Percentiles rank a stretch among this genome's conserved stretches.
Conservation (phyloP, 2,329 filamentous ascomycete species). For the Didymella arachidicola region DNA sequence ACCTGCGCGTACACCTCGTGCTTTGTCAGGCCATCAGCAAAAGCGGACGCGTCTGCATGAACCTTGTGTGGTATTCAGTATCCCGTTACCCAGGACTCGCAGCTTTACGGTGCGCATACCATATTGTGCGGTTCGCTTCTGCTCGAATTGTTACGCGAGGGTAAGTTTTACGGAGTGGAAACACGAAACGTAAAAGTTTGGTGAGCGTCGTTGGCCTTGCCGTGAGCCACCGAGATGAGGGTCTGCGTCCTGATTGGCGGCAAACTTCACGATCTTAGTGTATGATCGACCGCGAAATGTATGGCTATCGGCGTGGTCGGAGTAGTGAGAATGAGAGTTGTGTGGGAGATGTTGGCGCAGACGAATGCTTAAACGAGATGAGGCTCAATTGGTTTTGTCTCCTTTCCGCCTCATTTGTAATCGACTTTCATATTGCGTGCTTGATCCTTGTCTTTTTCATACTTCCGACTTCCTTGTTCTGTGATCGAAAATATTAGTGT, state of each 20-base stretch:
- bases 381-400: constrained; percentile 3
- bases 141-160: constrained; percentile 9
- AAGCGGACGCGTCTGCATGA: constrained; percentile 81
- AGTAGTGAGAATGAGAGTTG: neutral
- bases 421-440: constrained; percentile 14
- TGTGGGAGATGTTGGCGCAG: neutral
- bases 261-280: constrained; percentile 1
- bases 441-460: constrained; percentile 6
- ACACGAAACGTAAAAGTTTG: constrained; percentile 18
- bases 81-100: constrained; percentile 22
- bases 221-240: constrained; percentile 12
- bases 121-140: constrained; percentile 15
- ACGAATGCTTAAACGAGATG: constrained; percentile 12
- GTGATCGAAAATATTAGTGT: neutral
- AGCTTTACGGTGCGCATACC: constrained; percentile 25
- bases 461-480: neutral
- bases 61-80: constrained; percentile 56
- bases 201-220: constrained; percentile 8
- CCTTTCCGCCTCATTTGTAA: constrained; percentile 18
- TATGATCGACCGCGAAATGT: neutral
- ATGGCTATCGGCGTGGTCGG: neutral
- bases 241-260: constrained; percentile 11
- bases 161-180: constrained; percentile 7
- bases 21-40: constrained; percentile 71
- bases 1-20: constrained; percentile 77